phyloP scores from a whole-genome alignment of 2,329 filamentous ascomycete species.

The Cytospora leucostoma region DNA sequence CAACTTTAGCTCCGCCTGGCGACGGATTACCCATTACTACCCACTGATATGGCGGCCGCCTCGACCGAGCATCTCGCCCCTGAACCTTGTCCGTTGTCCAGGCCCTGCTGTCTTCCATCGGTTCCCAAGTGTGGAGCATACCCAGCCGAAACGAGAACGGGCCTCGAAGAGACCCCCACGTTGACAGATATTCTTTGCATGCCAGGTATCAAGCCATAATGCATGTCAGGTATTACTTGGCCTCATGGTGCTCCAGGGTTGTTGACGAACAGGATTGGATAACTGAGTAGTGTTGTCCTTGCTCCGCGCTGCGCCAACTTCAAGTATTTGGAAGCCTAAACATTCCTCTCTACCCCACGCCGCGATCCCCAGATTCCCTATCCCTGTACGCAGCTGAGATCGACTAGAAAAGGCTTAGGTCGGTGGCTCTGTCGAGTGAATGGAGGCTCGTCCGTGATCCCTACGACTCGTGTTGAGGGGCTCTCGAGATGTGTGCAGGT shows the following conservation, averaged over 20 bases:
- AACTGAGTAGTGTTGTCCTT: neutral
- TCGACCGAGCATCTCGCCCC: constrained; percentile 12
- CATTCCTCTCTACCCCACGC: neutral
- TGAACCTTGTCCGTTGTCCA: neutral
- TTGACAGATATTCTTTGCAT: neutral
- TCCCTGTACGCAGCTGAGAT: neutral
- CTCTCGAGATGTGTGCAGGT: neutral
- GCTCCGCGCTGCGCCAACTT: neutral
- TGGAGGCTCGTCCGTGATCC: neutral
- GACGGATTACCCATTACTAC: constrained; percentile 24
- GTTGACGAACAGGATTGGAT: neutral
- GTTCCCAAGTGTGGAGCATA: neutral
- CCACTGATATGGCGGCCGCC: constrained; percentile 22
- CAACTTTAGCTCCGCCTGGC: constrained; percentile 18
- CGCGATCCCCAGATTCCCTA: neutral
- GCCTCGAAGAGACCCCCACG: neutral
- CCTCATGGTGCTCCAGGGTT: neutral
- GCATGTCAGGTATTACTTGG: neutral
- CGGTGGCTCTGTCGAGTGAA: neutral
- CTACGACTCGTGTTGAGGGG: neutral
- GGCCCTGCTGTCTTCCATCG: neutral
- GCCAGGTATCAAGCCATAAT: neutral
- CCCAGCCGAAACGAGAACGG: neutral
- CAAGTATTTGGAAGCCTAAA: constrained; percentile 2
- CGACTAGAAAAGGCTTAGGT: neutral